Evolutionary conservation across 2,329 filamentous ascomycete genomes (phyloP), one percentile per base, ranked within the genome.

Genomic region (Calonectria naviculata): DNA sequence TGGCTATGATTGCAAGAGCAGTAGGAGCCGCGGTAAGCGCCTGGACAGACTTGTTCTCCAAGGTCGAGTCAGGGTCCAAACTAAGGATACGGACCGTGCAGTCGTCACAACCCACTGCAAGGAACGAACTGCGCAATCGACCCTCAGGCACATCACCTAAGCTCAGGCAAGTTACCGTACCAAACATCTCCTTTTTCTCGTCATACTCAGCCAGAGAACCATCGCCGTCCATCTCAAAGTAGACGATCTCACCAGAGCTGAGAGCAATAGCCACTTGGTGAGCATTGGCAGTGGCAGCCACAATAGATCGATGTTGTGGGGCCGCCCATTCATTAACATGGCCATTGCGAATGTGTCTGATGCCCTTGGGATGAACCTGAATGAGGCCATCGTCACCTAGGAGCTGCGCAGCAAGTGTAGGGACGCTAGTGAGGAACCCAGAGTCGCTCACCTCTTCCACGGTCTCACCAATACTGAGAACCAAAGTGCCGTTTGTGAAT

Each of bases 91-190:
- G 93, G 65, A 99, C 97, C 0, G 97, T 98, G 70, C 94, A 95
- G 83, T 99, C 97, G 78, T 98, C 97, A 80, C 96, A 98, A 7
- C 97, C 97, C 52, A 99, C 96, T 49, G 97, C 97, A 65, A 98
- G 88, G 85, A 97, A 99, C 1, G 94, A 95, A 81, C 95, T 98
- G 81, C 97, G 90, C 47, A 96, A 87, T 60, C 95, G 92, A 31
- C 97, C 97, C 83, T 97, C 94, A 0, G 97, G 96, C 17, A 98
- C 95, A 65, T 97, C 93, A 3, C 96, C 97, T 63, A 99, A 88
- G 78, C 95, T 97, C n/a, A 99, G 87, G 75, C 94, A 97, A 21
- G 95, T 98, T 60, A 99, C 95, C 0, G 95, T 98, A 54, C 95
- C 96, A 65, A 94, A 95, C 93, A 99, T 97, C 78, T 97, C 93